Evolutionary conservation across 495 filamentous ascomycete species (phyloP), one percentile per base, ranked within the genome.

Genomic region (Articulospora tetracladia): DNA sequence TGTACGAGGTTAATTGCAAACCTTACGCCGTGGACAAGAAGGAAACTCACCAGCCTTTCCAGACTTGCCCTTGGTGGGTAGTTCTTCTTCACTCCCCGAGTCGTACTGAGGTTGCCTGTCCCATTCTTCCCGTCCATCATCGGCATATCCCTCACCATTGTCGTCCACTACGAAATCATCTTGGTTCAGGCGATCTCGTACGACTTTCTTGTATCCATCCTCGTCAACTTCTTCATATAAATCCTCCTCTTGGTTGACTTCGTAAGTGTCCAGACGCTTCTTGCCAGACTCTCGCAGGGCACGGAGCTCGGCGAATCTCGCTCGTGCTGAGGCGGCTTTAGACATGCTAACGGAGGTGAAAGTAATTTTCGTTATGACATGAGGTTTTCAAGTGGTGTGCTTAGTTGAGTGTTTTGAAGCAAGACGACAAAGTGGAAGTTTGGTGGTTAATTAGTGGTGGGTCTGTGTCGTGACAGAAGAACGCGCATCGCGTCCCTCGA

Each of bases 101-200:
- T 85, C 79, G 66, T 90, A 86, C 41, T 68, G 73, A 20, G 75
- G 81, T 62, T 89, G 84, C 58, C 80, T 77, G 62, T 95, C 91
- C 95, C 94, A 98, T 48, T 97, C 94, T 70, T 98, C 94, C 52
- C 94, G 89, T 57, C 94, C 94, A 70, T 98, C 95, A 68, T 98
- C 94, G 53, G 89, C 93, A 70, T 98, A 98, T 25, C 92, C 91
- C 61, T 90, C 90, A 53, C 92, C 93, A 74, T 95, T 92, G 73
- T 94, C 90, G 73, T 95, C 91, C 55, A 98, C 90, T 57, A 98
- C 93, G 60, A 98, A 98, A 75, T 98, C 94, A 70, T 98, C 94
- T 69, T 93, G 82, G 69, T 96, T 91, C 47, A 98, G 79, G 22
- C 95, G 88, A 47, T 87, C 84, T 36, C 93, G 83, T 41, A 98